Evolutionary conservation across 192 early-diverging fungal genomes (phyloP).

Genomic region (Obelidium mucronatum): DNA sequence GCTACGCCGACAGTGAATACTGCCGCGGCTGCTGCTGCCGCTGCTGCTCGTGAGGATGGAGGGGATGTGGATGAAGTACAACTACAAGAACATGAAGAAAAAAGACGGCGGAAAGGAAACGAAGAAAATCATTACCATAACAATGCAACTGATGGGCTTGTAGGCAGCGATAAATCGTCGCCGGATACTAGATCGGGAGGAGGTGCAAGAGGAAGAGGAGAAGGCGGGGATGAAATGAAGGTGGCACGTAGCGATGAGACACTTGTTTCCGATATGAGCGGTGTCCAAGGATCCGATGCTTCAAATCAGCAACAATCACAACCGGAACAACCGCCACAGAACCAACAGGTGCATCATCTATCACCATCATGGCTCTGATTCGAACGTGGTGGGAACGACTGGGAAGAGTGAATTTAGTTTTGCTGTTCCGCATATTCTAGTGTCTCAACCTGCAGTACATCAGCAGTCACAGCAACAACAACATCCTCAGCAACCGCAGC

Average conservation of each 20-base stretch:
- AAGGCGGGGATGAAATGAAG: slow-evolving; percentile 3
- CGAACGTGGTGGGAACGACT: too few species aligned
- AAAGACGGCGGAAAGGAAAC: background rate
- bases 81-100: slow-evolving; percentile 3
- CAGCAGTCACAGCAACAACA: background rate
- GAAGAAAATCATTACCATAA: background rate
- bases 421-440: too few species aligned
- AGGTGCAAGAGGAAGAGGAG: background rate
- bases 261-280: slow-evolving; percentile 12
- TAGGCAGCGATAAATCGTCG: too few species aligned
- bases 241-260: slow-evolving; percentile 7
- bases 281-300: background rate
- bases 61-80: background rate
- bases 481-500: background rate
- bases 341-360: background rate
- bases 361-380: too few species aligned
- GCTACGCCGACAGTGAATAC: too few species aligned
- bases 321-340: background rate
- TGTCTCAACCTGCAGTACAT: too few species aligned
- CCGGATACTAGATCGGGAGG: background rate
- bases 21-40: background rate
- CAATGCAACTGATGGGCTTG: background rate
- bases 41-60: background rate
- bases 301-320: background rate
- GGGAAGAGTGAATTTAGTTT: too few species aligned